phyloP scores from a whole-genome alignment of 345 rosid genomes.

The Eucalyptus pauciflora region DNA sequence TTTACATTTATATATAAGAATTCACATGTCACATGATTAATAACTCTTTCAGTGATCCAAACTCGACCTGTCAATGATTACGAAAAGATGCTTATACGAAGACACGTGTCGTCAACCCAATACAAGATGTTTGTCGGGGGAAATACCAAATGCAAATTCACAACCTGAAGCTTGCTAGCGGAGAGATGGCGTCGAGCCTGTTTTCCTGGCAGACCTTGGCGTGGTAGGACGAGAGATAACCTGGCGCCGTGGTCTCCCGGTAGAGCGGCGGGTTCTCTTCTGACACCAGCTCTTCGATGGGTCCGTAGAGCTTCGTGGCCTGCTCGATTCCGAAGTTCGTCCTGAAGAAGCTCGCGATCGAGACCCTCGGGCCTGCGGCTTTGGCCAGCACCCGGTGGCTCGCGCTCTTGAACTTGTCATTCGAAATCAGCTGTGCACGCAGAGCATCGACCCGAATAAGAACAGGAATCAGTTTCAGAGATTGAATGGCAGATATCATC shows the following conservation, averaged over 20 bases:
- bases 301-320: slow-evolving; percentile 6
- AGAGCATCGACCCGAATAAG: neutral
- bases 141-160: neutral
- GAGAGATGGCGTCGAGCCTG: neutral
- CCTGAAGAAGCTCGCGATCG: neutral
- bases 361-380: neutral
- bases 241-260: slow-evolving; percentile 16
- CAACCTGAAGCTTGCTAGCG: neutral
- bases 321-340: neutral
- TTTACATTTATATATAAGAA: neutral
- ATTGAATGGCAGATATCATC: neutral
- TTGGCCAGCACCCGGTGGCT: neutral
- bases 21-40: neutral
- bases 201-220: neutral
- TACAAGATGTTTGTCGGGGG: neutral
- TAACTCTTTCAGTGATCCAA: neutral
- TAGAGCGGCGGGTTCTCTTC: slow-evolving; percentile 12
- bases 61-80: neutral
- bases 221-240: slow-evolving; percentile 1
- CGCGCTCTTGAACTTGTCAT: neutral
- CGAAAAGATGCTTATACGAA: neutral
- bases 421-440: neutral
- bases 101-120: neutral
- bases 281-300: slow-evolving; percentile 20
- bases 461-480: neutral